Evolutionary conservation across 1,284 basidiomycete species (phyloP), one percentile per base, ranked within the genome.

Genomic region (Cutaneotrichosporon cavernicola): DNA sequence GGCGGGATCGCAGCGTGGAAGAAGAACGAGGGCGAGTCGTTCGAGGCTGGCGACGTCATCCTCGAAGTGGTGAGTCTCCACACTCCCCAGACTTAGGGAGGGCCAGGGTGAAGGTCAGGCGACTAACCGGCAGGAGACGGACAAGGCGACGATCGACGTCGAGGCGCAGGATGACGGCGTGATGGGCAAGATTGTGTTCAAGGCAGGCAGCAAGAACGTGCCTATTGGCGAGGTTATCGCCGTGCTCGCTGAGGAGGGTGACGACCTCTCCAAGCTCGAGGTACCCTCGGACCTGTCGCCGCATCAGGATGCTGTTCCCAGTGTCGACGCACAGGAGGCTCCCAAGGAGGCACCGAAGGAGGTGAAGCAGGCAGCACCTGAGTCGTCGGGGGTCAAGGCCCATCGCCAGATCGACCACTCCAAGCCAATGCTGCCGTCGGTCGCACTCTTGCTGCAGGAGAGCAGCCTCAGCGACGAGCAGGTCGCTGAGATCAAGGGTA

Each of bases 91-190:
- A 26, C 18, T 18, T 43, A 31, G 18, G 31, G 46, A 30, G 26
- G 26, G 26, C 26, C 26, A 34, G 16, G 9, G 22, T 36, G 34
- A 9, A 5, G 34, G 34, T 36, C 34, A 16, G 57, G 26, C 30
- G 46, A 38, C 49, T 43, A 47, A 38, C 26, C 16, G n/a, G 13
- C 77, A 97, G 94, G 96, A 98, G 86, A 98, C 95, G 46, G 96
- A 98, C 86, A 98, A 98, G 83, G 96, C 96, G 14, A 97, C 94
- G 1, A 97, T 99, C 75, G 96, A 99, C 75, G 95, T 99, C n/a
- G 96, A 99, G 82, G 94, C 96, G 6, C 93, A 93, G 79, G 95
- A 98, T 50, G 95, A 98, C 72, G 96, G 96, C 69, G 81, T 97
- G 16, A 81, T 99, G 76, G 95, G 90, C 52, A 97, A 94, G 83